Base-by-base conservation (phyloP, 1,284 basidiomycete species). In the Schizophyllum amplum region DNA sequence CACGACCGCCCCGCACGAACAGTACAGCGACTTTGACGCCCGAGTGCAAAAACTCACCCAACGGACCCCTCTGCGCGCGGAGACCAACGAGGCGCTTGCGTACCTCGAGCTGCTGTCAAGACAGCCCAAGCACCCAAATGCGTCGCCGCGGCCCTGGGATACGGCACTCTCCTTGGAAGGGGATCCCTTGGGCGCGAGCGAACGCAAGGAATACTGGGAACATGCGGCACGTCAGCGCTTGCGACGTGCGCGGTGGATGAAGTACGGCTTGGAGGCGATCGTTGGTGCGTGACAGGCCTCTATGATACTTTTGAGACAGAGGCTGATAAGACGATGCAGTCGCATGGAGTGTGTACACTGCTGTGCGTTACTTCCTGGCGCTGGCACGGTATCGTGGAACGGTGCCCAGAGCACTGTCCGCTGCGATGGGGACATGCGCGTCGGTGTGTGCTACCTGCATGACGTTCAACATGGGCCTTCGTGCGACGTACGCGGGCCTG, bases 311-410 rank as follows among this genome's bases (percentile, higher is more conserved):
- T 24, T 6, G 24, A 47, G 47, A 52, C 48, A 23, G 11, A 42
- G 33, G 33, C 25, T 56, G 48, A 42, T 24, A 47, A 57, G 49
- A 46, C 23, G 22, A 24, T 49, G 20, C 61, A 86, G 84, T 70
- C 61, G 65, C 66, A 27, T 89, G 85, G 83, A 75, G 79, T 22
- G 65, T 73, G 4, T 88, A 85, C 66, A 83, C 77, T 60, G 75
- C 78, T 7, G 67, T 81, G 55, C 82, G 85, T 52, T 89, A 88
- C 66, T 83, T 78, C 65, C 61, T 86, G 11, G 81, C 83, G 9
- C 82, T 76, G 61, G 67, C 68, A 4, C 64, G 67, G 15, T 75
- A 75, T 63, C 71, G 76, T 13, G n/a, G 11, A 15, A 62, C 63
- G 23, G 65, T 63, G 23, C 74, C 78, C 48, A 75, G 77, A 61